A percentile compares a stretch with the other conserved stretches of the same genome.
phyloP scores from a whole-genome alignment of 805 yeast genomes.

The Candida coquimbonensis region DNA sequence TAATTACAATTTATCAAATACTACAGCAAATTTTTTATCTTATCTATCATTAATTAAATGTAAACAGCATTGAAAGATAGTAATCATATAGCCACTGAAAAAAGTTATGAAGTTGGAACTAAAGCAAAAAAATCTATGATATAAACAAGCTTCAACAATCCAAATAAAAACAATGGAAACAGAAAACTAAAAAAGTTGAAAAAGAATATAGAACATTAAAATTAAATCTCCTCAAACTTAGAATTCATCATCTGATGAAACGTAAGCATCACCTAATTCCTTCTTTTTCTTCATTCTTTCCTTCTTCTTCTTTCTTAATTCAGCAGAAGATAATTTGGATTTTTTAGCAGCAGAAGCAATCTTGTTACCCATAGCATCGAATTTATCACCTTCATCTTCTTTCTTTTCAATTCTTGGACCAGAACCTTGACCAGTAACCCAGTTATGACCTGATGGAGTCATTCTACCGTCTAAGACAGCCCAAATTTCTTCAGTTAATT shows the following conservation, averaged over 20 bases:
- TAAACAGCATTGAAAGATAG: background rate
- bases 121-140: background rate
- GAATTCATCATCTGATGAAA: constrained; percentile 89
- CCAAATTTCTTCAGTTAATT: constrained; percentile 99
- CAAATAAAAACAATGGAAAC: background rate
- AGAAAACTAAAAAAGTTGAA: background rate
- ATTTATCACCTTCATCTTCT: constrained; percentile 94
- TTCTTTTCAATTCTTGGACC: constrained; percentile 99
- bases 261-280: constrained; percentile 99
- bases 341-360: constrained; percentile 93
- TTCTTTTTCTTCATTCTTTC: constrained; percentile 99
- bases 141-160: no score
- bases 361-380: constrained; percentile 99
- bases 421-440: constrained; percentile 99
- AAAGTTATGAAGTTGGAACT: background rate
- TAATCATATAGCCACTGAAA: background rate
- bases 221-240: constrained; percentile 28
- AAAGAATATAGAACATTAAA: background rate
- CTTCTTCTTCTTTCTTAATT: constrained; percentile 99
- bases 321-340: constrained; percentile 97
- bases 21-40: background rate
- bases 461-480: constrained; percentile 96
- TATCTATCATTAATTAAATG: background rate
- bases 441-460: constrained; percentile 99
- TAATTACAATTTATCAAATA: no score